phyloP scores from a whole-genome alignment of 805 yeast genomes.

The Schwanniomyces pseudopolymorphus region DNA sequence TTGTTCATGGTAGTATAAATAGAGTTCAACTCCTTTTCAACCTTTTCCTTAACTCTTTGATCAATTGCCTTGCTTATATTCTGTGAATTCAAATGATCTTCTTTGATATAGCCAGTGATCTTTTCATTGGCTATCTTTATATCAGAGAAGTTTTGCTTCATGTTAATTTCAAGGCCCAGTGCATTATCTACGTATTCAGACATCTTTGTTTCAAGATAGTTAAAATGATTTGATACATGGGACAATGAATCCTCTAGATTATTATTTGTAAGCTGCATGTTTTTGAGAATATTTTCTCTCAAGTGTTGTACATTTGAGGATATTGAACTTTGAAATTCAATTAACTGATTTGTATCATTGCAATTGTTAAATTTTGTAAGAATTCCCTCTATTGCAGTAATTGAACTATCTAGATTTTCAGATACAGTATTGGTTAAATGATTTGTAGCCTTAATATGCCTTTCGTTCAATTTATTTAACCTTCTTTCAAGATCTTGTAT shows the following conservation, averaged over 20 bases:
- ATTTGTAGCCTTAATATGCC: slow-evolving; percentile 6
- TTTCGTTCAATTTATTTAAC: slow-evolving; percentile 7
- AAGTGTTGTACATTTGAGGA: not conserved
- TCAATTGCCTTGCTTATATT: not conserved
- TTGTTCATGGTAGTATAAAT: slow-evolving; percentile 1
- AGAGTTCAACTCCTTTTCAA: slow-evolving; percentile 2
- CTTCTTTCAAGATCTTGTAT: slow-evolving; percentile 5
- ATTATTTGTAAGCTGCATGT: not conserved
- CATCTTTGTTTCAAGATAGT: not conserved
- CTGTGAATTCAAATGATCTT: slow-evolving; percentile 11
- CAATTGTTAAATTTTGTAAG: not conserved
- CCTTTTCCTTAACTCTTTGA: slow-evolving; percentile 3
- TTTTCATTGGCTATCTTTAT: slow-evolving; percentile 12
- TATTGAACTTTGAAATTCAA: not conserved
- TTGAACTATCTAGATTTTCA: slow-evolving; percentile 5
- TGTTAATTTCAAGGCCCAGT: not conserved
- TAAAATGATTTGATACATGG: slow-evolving; percentile 2
- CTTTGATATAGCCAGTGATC: slow-evolving; percentile 13
- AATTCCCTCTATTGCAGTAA: slow-evolving; percentile 4
- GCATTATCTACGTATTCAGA: not conserved
- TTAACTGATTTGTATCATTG: not conserved
- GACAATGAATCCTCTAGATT: not conserved
- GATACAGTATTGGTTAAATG: slow-evolving; percentile 6
- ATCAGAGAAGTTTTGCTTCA: slow-evolving; percentile 9
- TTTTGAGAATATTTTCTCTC: not conserved